Percentiles rank a stretch among this genome's conserved stretches.
Conservation (phyloP, 441 rosid species). For the Populus tomentosa region DNA sequence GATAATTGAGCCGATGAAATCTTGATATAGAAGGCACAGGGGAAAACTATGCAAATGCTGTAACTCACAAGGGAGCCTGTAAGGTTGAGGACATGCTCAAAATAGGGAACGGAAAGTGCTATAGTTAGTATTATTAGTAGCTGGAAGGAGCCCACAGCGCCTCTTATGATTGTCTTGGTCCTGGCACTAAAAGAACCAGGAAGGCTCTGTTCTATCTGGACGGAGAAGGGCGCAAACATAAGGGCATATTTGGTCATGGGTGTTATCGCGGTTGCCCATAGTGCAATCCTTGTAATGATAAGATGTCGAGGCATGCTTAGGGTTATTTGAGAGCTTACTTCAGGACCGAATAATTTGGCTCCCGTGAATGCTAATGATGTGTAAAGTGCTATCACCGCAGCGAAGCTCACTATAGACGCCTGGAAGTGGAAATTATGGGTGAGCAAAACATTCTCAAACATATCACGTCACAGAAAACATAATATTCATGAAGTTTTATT, state of each 20-base stretch:
- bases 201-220: conserved; percentile 52
- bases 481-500: neutral
- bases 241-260: conserved; percentile 82
- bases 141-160: conserved; percentile 44
- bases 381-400: conserved; percentile 46
- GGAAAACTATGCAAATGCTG: conserved; percentile 45
- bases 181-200: conserved; percentile 38
- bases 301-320: conserved; percentile 58
- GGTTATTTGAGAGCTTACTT: conserved; percentile 58
- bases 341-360: conserved; percentile 56
- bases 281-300: conserved; percentile 50
- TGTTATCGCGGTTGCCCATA: conserved; percentile 68
- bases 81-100: conserved; percentile 66
- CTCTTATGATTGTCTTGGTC: conserved; percentile 37
- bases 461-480: neutral
- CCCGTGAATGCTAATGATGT: conserved; percentile 57
- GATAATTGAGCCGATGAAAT: conserved; percentile 46
- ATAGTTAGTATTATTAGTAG: conserved; percentile 45
- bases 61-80: conserved; percentile 61
- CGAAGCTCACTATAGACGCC: conserved; percentile 69
- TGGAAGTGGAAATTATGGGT: conserved; percentile 4
- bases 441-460: neutral
- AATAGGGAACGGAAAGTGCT: conserved; percentile 64
- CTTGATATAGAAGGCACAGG: conserved; percentile 64
- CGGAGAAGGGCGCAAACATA: conserved; percentile 62